These are phyloP conservation scores for Neoboletus brunneissimus DNA, from an alignment of 768 basidiomycete genomes.

Conservation along the genomic window DNA sequence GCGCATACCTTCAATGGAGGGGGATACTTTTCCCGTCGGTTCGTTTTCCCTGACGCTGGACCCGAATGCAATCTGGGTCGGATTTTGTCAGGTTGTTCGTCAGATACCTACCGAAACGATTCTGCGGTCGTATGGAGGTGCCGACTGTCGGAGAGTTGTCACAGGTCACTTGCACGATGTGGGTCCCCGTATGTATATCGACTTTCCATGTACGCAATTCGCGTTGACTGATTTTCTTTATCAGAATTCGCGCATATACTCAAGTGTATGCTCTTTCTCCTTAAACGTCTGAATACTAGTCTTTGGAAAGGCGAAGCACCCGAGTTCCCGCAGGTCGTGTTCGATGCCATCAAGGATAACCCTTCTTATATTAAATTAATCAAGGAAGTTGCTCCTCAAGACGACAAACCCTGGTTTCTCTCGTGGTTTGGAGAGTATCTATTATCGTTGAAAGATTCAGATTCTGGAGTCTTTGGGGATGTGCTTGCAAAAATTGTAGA, in stretches of 20 bases:
- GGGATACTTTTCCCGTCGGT: neutral
- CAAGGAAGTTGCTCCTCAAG: conserved; percentile 30
- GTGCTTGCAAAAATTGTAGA: conserved; percentile 70
- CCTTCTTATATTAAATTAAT: conserved; percentile 48
- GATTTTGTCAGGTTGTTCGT: conserved; percentile 44
- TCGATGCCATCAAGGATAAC: conserved; percentile 85
- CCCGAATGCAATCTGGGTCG: conserved; percentile 51
- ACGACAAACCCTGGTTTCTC: conserved; percentile 48
- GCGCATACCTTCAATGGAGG: conserved; percentile 3
- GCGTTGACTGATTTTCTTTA: conserved; percentile 3
- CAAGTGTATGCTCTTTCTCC: conserved; percentile 55
- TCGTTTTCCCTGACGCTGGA: conserved; percentile 37
- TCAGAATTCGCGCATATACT: conserved; percentile 62
- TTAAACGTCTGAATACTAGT: conserved; percentile 50
- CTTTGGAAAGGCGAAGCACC: conserved; percentile 72
- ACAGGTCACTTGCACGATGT: conserved; percentile 58
- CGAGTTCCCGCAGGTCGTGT: conserved; percentile 74
- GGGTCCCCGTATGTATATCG: conserved; percentile 53
- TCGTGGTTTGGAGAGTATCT: conserved; percentile 68
- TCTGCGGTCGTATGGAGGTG: conserved; percentile 33
- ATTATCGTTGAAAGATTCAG: conserved; percentile 48
- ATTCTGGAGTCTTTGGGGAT: conserved; percentile 50
- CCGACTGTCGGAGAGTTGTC: conserved; percentile 53
- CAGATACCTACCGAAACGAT: conserved; percentile 49
- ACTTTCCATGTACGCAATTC: conserved; percentile 4